These are phyloP conservation scores for Corchorus olitorius DNA, from an alignment of 345 rosid species.

Conservation along the genomic window DNA sequence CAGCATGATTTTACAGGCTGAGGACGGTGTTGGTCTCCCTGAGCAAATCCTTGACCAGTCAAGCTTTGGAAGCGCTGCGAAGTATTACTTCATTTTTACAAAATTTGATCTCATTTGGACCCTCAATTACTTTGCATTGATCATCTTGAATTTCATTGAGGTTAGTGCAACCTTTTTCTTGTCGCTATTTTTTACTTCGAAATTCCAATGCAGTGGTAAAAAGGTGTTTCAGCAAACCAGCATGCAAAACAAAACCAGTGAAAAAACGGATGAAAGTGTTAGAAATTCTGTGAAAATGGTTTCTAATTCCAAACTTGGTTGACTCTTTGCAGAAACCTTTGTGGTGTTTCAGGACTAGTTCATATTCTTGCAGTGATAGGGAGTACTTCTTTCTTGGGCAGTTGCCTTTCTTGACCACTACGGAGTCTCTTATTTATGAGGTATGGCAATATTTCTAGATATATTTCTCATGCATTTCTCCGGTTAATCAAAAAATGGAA, in stretches of 20 bases:
- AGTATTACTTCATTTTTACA: conserved; percentile 61
- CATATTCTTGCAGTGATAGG: conserved; percentile 66
- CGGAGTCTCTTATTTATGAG: conserved; percentile 80
- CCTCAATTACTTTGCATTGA: conserved; percentile 79
- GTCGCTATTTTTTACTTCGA: background rate
- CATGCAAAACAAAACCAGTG: background rate
- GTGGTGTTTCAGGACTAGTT: conserved; percentile 62
- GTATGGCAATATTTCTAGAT: conserved; percentile 32
- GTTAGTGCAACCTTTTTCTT: conserved; percentile 35
- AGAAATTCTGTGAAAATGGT: background rate
- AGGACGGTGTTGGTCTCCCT: conserved; percentile 91
- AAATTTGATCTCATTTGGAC: conserved; percentile 77
- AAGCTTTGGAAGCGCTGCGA: conserved; percentile 63
- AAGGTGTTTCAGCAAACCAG: background rate
- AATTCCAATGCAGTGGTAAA: background rate
- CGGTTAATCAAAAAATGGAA: background rate
- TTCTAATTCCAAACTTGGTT: conserved; percentile 18
- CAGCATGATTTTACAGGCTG: conserved; percentile 58
- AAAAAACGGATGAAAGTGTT: background rate
- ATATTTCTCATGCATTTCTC: background rate
- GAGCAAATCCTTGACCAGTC: conserved; percentile 81
- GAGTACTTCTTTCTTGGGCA: conserved; percentile 82
- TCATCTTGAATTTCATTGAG: conserved; percentile 83
- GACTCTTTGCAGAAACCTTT: conserved; percentile 71
- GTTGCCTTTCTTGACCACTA: conserved; percentile 76